Conservation (phyloP, 78 protist species). For the Neovahlkampfia damariscottae region DNA sequence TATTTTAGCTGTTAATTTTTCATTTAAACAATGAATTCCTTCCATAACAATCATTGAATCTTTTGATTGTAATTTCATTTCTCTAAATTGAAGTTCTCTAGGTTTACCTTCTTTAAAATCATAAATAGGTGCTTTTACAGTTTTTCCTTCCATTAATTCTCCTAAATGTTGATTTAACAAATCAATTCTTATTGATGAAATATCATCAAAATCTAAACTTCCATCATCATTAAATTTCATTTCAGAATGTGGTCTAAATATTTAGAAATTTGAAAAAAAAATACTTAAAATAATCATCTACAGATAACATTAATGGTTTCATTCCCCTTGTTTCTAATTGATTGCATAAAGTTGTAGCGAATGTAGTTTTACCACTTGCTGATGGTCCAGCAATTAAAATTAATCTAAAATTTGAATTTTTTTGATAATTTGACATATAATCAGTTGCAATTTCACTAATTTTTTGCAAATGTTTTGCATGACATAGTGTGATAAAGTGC, state of each 20-base stretch:
- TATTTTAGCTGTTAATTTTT: conserved; percentile 7
- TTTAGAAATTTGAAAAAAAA: too few species aligned
- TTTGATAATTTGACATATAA: too few species aligned
- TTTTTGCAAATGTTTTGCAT: too few species aligned
- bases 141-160: background rate
- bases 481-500: too few species aligned
- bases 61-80: background rate
- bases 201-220: too few species aligned
- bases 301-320: conserved; percentile 1
- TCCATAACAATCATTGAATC: conserved; percentile 29
- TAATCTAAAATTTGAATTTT: too few species aligned
- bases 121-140: conserved; percentile 5
- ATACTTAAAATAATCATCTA: conserved; percentile 46
- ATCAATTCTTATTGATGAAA: background rate
- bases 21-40: conserved; percentile 37
- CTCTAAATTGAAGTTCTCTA: conserved; percentile 1
- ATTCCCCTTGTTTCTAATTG: conserved; percentile 15
- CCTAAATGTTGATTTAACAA: conserved; percentile 1
- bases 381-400: conserved; percentile 43
- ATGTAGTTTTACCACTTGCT: conserved; percentile 49
- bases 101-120: conserved; percentile 27
- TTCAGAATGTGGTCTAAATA: background rate
- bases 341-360: conserved; percentile 14
- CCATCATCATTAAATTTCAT: background rate
- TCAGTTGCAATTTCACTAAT: too few species aligned